A percentile compares a stretch with the other conserved stretches of the same genome.
These are phyloP conservation scores for Xylariaceae sp. DNA, from an alignment of 2,329 filamentous ascomycete genomes.

Conservation along the genomic window DNA sequence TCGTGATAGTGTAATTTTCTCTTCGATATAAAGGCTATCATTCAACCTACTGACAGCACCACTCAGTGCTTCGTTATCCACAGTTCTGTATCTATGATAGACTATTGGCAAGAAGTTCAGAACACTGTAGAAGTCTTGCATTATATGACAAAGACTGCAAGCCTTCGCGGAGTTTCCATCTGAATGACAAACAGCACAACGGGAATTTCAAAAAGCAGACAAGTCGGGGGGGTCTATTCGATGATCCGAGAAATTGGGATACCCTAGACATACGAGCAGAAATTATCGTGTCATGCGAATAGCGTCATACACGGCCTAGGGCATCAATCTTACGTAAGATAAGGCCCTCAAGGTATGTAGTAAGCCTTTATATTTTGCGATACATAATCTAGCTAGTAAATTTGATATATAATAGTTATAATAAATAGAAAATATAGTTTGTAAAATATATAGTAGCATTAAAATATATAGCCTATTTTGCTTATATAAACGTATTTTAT, in stretches of 20 bases:
- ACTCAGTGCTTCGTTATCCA: constrained; percentile 2
- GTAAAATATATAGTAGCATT: too few species aligned
- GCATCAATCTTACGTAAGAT: too few species aligned
- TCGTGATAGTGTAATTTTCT: constrained; percentile 3
- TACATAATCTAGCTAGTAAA: too few species aligned
- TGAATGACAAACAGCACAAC: constrained; percentile 3
- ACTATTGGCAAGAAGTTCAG: constrained; percentile 1
- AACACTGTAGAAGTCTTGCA: neutral
- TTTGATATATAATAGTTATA: too few species aligned
- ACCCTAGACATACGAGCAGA: too few species aligned
- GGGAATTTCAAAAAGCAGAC: neutral
- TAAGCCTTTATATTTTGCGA: too few species aligned
- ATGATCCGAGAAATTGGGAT: neutral
- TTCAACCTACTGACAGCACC: neutral
- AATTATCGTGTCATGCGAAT: too few species aligned
- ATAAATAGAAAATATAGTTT: too few species aligned
- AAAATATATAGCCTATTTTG: too few species aligned
- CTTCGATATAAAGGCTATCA: neutral
- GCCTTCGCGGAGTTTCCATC: constrained; percentile 4
- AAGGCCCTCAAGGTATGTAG: too few species aligned
- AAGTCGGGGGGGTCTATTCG: neutral
- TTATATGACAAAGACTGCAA: constrained; percentile 3
- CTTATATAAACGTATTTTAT: too few species aligned
- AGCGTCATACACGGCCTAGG: too few species aligned
- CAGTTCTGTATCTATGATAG: constrained; percentile 1